Evolutionary conservation across 208 protist genomes (phyloP), one percentile per base, ranked within the genome.

Genomic region (Herpetomonas samuelpessoai): DNA sequence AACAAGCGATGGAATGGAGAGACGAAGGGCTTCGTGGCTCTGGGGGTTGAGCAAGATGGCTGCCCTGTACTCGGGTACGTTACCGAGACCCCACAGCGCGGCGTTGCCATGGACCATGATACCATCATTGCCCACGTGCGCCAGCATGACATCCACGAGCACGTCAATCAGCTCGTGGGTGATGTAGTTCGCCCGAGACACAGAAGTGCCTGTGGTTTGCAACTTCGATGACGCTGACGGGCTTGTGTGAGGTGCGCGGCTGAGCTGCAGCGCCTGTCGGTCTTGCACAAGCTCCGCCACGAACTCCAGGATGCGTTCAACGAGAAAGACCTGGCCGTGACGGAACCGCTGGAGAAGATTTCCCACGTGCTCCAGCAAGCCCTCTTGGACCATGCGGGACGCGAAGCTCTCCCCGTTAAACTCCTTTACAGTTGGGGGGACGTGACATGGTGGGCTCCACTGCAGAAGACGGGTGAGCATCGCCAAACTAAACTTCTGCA

Each of bases 401-500:
- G 76, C 89, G 39, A 83, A 80, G 52, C 62, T 46, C 19, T 60
- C 51, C n/a, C n/a, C n/a, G n/a, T n/a, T n/a, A n/a, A n/a, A n/a
- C n/a, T n/a, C n/a, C n/a, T n/a, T n/a, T n/a, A n/a, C n/a, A n/a
- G 35, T 16, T 41, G 35, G 16, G 10, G 35, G 35, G 35, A 18
- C 16, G 10, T 7, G 35, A 7, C 16, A 16, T 7, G 35, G 16
- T 16, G 7, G 35, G 50, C 81, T 71, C 2, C 62, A 59, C 9
- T 48, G 57, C 30, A 92, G 62, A 28, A 93, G 67, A 18, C 68
- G 76, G 1, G 86, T 76, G n/a, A 88, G 85, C 28, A 96, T 76
- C 48, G 63, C 72, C 9, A 92, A 66, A n/a, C 83, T 72, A 66
- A 92, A 96, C 61, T 96, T 96, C 56, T 96, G 89, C 21, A 93